These are phyloP conservation scores for Pichia kluyveri DNA, from an alignment of 805 yeast genomes.

Conservation along the genomic window DNA sequence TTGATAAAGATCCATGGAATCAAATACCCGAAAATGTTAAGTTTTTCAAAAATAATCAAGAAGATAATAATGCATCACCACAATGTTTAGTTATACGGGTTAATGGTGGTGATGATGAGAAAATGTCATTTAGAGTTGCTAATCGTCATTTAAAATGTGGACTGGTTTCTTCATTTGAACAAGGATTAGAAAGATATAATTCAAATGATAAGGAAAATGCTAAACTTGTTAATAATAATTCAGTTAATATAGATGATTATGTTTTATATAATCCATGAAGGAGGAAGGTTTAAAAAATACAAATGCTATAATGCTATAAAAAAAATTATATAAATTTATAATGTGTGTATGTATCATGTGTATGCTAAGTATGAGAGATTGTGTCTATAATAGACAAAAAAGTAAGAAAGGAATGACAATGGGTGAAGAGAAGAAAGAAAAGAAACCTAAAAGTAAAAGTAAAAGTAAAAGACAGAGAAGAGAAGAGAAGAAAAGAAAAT, in stretches of 20 bases:
- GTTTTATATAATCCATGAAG: too few relatives aligned
- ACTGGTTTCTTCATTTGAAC: constrained; percentile 34
- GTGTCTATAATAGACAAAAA: too few relatives aligned
- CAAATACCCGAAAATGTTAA: constrained; percentile 22
- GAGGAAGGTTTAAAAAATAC: neutral
- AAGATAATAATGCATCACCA: neutral
- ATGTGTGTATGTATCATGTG: too few relatives aligned
- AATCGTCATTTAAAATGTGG: constrained; percentile 58
- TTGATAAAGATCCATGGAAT: constrained; percentile 53
- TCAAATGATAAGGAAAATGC: constrained; percentile 64
- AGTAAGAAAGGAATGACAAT: too few relatives aligned
- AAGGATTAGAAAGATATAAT: constrained; percentile 43
- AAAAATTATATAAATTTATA: too few relatives aligned
- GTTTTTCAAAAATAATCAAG: too few relatives aligned
- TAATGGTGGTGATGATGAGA: constrained; percentile 27
- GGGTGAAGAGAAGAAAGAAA: too few relatives aligned
- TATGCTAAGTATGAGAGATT: too few relatives aligned
- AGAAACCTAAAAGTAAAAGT: neutral
- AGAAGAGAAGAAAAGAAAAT: neutral
- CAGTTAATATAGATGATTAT: neutral
- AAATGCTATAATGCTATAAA: neutral
- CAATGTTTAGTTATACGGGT: constrained; percentile 1
- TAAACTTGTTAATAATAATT: neutral
- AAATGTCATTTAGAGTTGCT: constrained; percentile 51
- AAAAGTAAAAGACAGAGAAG: neutral